These are phyloP conservation scores for Centaurea solstitialis DNA, from an alignment of 129 eudicot genomes.

Conservation along the genomic window DNA sequence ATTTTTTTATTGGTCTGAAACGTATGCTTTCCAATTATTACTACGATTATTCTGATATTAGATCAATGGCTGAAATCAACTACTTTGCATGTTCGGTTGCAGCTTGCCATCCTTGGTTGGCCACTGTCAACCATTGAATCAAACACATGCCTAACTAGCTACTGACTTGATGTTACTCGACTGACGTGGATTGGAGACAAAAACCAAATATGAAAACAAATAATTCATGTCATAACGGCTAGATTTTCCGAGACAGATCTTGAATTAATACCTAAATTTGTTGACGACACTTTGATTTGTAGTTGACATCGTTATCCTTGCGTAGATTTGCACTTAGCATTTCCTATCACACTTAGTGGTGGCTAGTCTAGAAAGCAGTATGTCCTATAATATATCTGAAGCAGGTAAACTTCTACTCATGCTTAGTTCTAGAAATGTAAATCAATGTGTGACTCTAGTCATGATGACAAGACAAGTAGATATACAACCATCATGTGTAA, in stretches of 20 bases:
- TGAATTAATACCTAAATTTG: neutral
- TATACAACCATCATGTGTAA: constrained; percentile 21
- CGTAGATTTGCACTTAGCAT: constrained; percentile 34
- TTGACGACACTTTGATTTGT: neutral
- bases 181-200: constrained; percentile 31
- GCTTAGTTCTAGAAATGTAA: constrained; percentile 19
- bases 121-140: constrained; percentile 40
- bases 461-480: constrained; percentile 32
- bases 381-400: constrained; percentile 8
- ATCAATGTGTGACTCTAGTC: constrained; percentile 22
- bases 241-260: neutral
- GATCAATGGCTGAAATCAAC: constrained; percentile 36
- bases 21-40: neutral
- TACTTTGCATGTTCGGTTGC: constrained; percentile 37
- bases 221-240: constrained; percentile 12
- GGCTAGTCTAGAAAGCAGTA: constrained; percentile 28
- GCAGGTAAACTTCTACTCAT: constrained; percentile 18
- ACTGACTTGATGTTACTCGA: constrained; percentile 30
- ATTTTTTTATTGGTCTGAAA: constrained; percentile 1
- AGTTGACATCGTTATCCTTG: constrained; percentile 7
- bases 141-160: constrained; percentile 26
- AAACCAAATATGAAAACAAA: constrained; percentile 20
- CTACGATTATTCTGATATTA: constrained; percentile 28
- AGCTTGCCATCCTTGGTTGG: constrained; percentile 39
- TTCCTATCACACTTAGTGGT: constrained; percentile 24